phyloP scores from a whole-genome alignment of 2,329 filamentous ascomycete species.

The Aspergillus novoparasiticus region DNA sequence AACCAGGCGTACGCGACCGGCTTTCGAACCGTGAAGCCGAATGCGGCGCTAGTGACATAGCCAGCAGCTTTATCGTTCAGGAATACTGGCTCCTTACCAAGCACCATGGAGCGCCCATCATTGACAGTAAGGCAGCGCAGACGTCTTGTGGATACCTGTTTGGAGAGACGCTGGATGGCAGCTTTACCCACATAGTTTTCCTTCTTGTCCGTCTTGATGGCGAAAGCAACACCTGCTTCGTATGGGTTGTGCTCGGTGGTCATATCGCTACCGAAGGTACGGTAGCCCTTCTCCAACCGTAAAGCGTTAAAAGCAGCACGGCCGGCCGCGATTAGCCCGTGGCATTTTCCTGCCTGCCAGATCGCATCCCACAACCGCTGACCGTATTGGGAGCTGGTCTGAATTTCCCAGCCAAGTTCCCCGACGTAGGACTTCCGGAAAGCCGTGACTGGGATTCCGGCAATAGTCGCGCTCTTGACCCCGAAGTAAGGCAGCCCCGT shows the following conservation, averaged over 20 bases:
- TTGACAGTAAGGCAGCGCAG: constrained; percentile 57
- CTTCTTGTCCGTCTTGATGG: constrained; percentile 46
- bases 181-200: constrained; percentile 54
- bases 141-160: constrained; percentile 38
- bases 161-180: constrained; percentile 49
- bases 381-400: constrained; percentile 62
- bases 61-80: constrained; percentile 51
- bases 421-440: constrained; percentile 64
- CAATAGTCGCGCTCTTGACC: constrained; percentile 53
- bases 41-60: constrained; percentile 64
- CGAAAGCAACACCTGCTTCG: constrained; percentile 59
- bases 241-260: constrained; percentile 63
- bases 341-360: constrained; percentile 55
- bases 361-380: constrained; percentile 61
- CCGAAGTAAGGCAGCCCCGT: constrained; percentile 53
- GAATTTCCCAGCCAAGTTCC: constrained; percentile 65
- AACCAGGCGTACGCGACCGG: constrained; percentile 64
- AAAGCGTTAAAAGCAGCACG: constrained; percentile 61
- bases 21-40: constrained; percentile 61
- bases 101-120: constrained; percentile 58
- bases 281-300: constrained; percentile 62
- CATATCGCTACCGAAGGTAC: constrained; percentile 61
- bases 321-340: constrained; percentile 62
- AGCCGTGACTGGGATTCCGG: constrained; percentile 58
- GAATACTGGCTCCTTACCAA: constrained; percentile 66